These are phyloP conservation scores for Soucietia sequanensis DNA, from an alignment of 805 yeast species.

Conservation along the genomic window DNA sequence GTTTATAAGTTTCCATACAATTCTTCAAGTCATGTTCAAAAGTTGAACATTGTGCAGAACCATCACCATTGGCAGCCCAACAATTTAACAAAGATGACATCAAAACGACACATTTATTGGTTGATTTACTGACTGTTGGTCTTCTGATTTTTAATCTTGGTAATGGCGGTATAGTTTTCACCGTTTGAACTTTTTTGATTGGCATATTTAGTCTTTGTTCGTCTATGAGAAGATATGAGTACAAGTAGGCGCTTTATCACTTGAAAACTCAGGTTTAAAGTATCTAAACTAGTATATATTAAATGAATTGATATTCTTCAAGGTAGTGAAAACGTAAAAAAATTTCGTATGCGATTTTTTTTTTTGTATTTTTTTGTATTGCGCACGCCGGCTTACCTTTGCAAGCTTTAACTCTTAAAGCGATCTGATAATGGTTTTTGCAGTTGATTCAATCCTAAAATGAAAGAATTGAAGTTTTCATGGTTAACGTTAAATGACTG, in stretches of 20 bases:
- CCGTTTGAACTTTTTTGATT: conserved; percentile 41
- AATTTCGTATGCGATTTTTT: too few relatives aligned
- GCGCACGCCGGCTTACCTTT: too few relatives aligned
- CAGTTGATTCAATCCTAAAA: neutral
- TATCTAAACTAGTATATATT: too few relatives aligned
- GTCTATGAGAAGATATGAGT: too few relatives aligned
- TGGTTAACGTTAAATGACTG: conserved; percentile 1
- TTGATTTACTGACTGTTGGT: conserved; percentile 54
- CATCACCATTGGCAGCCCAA: conserved; percentile 96
- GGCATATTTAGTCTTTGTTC: too few relatives aligned
- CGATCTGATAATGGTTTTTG: too few relatives aligned
- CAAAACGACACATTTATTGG: conserved; percentile 73
- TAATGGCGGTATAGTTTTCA: conserved; percentile 59
- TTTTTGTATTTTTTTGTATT: too few relatives aligned
- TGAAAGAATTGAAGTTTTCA: neutral
- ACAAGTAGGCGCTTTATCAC: too few relatives aligned
- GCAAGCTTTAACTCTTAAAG: too few relatives aligned
- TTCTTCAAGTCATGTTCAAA: conserved; percentile 68
- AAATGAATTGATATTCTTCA: too few relatives aligned
- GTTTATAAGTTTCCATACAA: conserved; percentile 60
- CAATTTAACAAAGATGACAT: conserved; percentile 87
- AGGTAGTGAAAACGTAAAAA: too few relatives aligned
- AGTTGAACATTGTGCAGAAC: conserved; percentile 60
- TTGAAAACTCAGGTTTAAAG: too few relatives aligned
- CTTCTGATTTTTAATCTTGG: conserved; percentile 71